Evolutionary conservation across 306 rosid species (phyloP), one percentile per base, ranked within the genome.

Genomic region (Cucumis hystrix): DNA sequence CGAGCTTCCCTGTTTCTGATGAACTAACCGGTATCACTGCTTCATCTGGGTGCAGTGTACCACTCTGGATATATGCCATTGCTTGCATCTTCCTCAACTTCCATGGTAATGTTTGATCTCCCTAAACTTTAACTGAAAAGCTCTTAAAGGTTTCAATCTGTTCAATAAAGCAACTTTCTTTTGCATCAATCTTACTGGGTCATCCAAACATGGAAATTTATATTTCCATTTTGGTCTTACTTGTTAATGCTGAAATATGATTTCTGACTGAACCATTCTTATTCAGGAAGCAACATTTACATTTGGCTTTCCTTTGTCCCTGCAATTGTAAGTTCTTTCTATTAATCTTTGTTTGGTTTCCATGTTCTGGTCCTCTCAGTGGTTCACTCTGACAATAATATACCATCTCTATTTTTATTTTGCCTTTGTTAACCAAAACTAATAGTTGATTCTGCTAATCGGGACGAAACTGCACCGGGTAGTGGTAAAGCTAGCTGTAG

Each of bases 271-370:
- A 83, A 75, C 79, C 51, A 64, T 78, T 56, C 75, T 79, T 63
- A 75, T 82, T 80, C 97, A 95, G 97, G 98, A 83, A 88, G 88
- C 89, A 85, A 89, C 73, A 79, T 90, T 49, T 95, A 95, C 91
- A 92, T 95, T 66, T 95, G 98, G 97, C 89, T 92, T 76, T 95
- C 98, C 80, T 95, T 92, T 83, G 83, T 92, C 77, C 98, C 97
- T 21, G 87, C 93, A 47, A 86, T 92, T 80, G 98, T 92, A 87
- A 90, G 97, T 84, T 76, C 14, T 69, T 75, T 16, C 58, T 11
- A 51, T 81, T 79, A 40, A 40, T 52, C 76, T 40, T 81, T n/a
- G 47, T 47, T 76, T 65, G 41, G 82, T 76, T 16, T 55, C 28
- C 80, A 58, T 77, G 20, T 21, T 41, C 28, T 2, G 35, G 61